phyloP scores from a whole-genome alignment of 169 alveolate species.

The Plasmodium berghei region DNA sequence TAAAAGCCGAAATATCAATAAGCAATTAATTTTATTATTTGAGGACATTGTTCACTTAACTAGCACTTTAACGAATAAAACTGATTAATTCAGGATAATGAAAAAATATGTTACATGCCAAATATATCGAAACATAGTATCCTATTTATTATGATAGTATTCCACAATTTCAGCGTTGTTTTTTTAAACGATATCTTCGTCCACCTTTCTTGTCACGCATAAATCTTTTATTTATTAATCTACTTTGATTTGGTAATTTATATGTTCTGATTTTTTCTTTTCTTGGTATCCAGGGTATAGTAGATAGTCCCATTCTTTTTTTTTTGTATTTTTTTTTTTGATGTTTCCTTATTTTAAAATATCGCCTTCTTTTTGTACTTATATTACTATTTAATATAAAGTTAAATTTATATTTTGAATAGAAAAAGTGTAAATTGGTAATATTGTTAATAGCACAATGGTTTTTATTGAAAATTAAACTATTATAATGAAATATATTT shows the following conservation, averaged over 20 bases:
- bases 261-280: conserved; percentile 75
- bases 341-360: conserved; percentile 85
- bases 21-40: no score
- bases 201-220: conserved; percentile 77
- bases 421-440: conserved; percentile 4
- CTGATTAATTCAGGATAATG: no score
- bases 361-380: conserved; percentile 85
- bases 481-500: conserved; percentile 24
- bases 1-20: no score
- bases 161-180: conserved; percentile 41
- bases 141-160: no score
- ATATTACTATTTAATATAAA: conserved; percentile 47
- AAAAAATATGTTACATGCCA: neutral
- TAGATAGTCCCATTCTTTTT: conserved; percentile 80
- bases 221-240: conserved; percentile 83
- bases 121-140: neutral
- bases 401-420: conserved; percentile 15
- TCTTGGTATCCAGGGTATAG: conserved; percentile 85
- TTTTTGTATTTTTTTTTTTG: conserved; percentile 87
- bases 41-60: no score
- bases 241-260: conserved; percentile 81
- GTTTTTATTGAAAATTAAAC: neutral
- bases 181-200: conserved; percentile 74
- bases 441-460: neutral
- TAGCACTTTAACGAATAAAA: no score